phyloP scores from a whole-genome alignment of 108 stramenopile species.

The Pseudonitzschia pungens region DNA sequence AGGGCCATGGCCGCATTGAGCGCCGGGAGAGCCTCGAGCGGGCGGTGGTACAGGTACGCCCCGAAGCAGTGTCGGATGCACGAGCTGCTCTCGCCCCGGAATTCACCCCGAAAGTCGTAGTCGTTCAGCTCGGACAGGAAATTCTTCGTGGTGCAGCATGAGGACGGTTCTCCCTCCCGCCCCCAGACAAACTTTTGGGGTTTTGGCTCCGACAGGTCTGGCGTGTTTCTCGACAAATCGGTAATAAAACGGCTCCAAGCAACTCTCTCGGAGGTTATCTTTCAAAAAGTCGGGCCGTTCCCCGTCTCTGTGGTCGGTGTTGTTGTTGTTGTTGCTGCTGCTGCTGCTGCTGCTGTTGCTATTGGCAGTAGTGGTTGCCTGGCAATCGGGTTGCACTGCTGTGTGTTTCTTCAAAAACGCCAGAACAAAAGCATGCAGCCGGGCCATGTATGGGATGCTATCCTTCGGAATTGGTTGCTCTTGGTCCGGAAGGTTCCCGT shows the following conservation, averaged over 20 bases:
- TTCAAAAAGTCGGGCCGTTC: conserved; percentile 3
- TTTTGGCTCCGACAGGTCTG: not conserved
- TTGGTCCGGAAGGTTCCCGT: conserved; percentile 3
- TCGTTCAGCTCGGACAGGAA: conserved; percentile 45
- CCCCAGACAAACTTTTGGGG: conserved; percentile 13
- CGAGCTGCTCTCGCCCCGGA: conserved; percentile 23
- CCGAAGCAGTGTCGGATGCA: conserved; percentile 34
- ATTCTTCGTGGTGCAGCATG: conserved; percentile 42
- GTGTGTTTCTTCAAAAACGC: conserved; percentile 21
- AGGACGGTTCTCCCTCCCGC: conserved; percentile 39
- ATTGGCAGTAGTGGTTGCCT: not conserved
- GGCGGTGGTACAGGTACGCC: conserved; percentile 52
- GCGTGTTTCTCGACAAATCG: conserved; percentile 11
- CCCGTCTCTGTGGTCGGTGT: conserved; percentile 5
- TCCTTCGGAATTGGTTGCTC: not conserved
- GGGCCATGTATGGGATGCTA: conserved; percentile 15
- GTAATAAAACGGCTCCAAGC: conserved; percentile 15
- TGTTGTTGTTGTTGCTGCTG: not conserved
- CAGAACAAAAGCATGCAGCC: conserved; percentile 40
- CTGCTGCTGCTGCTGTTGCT: not conserved
- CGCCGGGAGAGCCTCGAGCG: conserved; percentile 38
- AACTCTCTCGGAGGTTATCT: conserved; percentile 23
- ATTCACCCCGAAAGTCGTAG: conserved; percentile 39
- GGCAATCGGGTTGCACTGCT: not conserved
- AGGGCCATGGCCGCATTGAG: conserved; percentile 46